These are phyloP conservation scores for Metschnikowia gelsemii DNA, from an alignment of 805 yeast species.

Conservation along the genomic window DNA sequence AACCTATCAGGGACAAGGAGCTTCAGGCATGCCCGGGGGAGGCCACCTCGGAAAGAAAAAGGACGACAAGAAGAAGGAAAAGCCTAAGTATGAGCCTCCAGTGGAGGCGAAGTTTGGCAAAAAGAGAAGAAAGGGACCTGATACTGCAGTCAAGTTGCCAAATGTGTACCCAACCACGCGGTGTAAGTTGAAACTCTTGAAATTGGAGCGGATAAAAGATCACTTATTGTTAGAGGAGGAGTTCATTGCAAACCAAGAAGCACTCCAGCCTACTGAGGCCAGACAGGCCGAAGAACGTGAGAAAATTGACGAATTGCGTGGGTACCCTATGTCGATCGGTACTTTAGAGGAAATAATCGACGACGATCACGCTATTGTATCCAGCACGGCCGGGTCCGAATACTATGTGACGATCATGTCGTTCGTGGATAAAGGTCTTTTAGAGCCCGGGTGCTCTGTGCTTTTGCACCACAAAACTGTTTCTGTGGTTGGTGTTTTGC, in stretches of 20 bases:
- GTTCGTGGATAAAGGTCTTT: slow-evolving; percentile 91
- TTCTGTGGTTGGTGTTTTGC: slow-evolving; percentile 95
- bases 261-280: slow-evolving; percentile 93
- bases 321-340: slow-evolving; percentile 94
- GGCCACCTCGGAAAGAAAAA: slow-evolving; percentile 47
- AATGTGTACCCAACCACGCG: slow-evolving; percentile 88
- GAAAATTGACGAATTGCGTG: slow-evolving; percentile 92
- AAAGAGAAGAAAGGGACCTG: slow-evolving; percentile 91
- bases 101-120: slow-evolving; percentile 92
- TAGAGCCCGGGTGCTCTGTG: slow-evolving; percentile 97
- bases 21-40: slow-evolving; percentile 55
- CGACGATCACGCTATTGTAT: slow-evolving; percentile 98
- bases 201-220: slow-evolving; percentile 95
- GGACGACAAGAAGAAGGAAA: slow-evolving; percentile 68
- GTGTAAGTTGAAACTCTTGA: slow-evolving; percentile 84
- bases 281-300: slow-evolving; percentile 95
- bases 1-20: slow-evolving; percentile 49
- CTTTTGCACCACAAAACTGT: slow-evolving; percentile 93
- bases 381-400: slow-evolving; percentile 94
- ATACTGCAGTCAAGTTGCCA: slow-evolving; percentile 81
- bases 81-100: slow-evolving; percentile 98
- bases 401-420: slow-evolving; percentile 94
- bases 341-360: slow-evolving; percentile 96
- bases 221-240: slow-evolving; percentile 93
- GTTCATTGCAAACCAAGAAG: slow-evolving; percentile 91